Conservation (phyloP, 495 filamentous ascomycete genomes). For the Sabuloglossum arenarium region DNA sequence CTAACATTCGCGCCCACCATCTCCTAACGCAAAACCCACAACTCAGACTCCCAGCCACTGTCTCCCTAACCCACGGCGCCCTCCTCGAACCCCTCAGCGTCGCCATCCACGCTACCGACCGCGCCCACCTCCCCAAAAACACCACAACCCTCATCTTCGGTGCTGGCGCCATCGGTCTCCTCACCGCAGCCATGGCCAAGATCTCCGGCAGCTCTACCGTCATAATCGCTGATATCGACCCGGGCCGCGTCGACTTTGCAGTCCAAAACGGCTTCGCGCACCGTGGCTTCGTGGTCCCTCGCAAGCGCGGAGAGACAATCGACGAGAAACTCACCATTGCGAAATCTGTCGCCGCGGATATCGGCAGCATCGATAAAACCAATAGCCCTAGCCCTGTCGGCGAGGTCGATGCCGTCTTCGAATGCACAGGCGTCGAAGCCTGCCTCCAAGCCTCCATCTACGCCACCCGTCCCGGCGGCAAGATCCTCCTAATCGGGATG, state of each 20-base stretch:
- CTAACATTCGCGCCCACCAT: too few species aligned
- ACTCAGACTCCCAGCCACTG: slow-evolving; percentile 17
- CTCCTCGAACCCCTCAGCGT: slow-evolving; percentile 21
- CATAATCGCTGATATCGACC: slow-evolving; percentile 22
- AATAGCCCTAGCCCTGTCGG: slow-evolving; percentile 19
- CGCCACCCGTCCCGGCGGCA: slow-evolving; percentile 52
- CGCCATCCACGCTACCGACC: slow-evolving; percentile 18
- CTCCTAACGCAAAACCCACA: too few species aligned
- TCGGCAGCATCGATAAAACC: slow-evolving; percentile 22
- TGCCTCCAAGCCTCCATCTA: slow-evolving; percentile 80
- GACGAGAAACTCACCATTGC: slow-evolving; percentile 38
- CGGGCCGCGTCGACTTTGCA: slow-evolving; percentile 20
- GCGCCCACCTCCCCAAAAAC: slow-evolving; percentile 10
- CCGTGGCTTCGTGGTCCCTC: slow-evolving; percentile 17
- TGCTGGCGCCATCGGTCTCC: slow-evolving; percentile 20
- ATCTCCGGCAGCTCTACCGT: slow-evolving; percentile 16
- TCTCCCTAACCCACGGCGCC: slow-evolving; percentile 19
- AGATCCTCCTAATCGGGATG: slow-evolving; percentile 81
- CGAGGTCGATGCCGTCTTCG: slow-evolving; percentile 47
- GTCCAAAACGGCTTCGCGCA: slow-evolving; percentile 21
- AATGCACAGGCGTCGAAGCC: slow-evolving; percentile 76
- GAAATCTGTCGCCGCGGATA: slow-evolving; percentile 31
- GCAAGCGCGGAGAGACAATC: slow-evolving; percentile 26
- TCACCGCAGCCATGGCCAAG: slow-evolving; percentile 17
- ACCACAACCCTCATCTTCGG: slow-evolving; percentile 19